Base-by-base conservation (phyloP, 1,284 basidiomycete genomes). In the Ceraceosorus guamensis region DNA sequence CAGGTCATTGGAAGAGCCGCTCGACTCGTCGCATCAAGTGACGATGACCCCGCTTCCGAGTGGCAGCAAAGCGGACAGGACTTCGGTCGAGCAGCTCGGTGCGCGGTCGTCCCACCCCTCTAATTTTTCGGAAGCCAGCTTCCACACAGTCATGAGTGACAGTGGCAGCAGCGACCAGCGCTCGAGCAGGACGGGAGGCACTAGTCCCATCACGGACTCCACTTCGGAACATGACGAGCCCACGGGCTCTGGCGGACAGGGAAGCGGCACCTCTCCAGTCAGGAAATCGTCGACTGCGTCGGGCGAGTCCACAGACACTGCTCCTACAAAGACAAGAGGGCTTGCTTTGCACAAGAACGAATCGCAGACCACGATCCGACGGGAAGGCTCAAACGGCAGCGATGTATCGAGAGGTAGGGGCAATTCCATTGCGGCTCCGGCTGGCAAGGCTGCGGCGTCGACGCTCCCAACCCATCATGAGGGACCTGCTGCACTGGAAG, bases 141-240 rank as follows among this genome's bases (percentile, higher is more conserved):
- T 64, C 46, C 55, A 63, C 30, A 65, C 69, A 1, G 65, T 61
- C 32, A 61, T 59, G 39, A 71, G 68, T 48, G 68, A 69, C 45
- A 67, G 68, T 59, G 63, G 63, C 33, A 65, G 65, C 10, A 72
- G 70, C 57, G 68, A 56, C 31, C 57, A 64, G 46, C 59, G 65
- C 10, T 65, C 70, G 44, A 60, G 58, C 55, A 57, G 59, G 54
- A 69, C 60, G 32, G 37, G 37, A 8, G 37, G 37, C 37, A 41
- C 37, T 8, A 41, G 37, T n/a, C 55, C 62, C 41, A 55, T 53
- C 45, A 63, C 68, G 46, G 65, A 66, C 50, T 63, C 65, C 83
- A 93, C 91, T 79, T 92, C 96, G 60, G 76, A 78, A 48, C 91
- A 95, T 77, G 91, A 95, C 78, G 93, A 97, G 75, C 92, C 92